Base-by-base conservation (phyloP, 495 filamentous ascomycete species). In the Neurospora sp. region DNA sequence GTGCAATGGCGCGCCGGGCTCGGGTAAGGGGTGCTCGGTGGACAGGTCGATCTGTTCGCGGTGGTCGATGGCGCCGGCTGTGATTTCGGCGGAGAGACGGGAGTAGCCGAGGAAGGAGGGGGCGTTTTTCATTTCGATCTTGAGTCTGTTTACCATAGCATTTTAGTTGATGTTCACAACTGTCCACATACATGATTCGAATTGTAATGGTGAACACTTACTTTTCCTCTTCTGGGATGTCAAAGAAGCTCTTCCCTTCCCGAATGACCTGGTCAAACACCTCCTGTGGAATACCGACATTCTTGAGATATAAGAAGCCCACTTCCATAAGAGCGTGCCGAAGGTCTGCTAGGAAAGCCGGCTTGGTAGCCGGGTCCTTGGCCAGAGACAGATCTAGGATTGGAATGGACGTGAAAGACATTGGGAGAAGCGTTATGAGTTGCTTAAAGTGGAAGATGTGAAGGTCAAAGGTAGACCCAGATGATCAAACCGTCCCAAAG, bases 31-130 rank as follows among this genome's bases (percentile, higher is more conserved):
- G 70, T 95, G 89, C 59, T 93, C 90, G 0, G 92, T 91, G 40
- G 90, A 90, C 70, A 97, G 87, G 83, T 99, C 95, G 74, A 98
- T 92, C 79, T 98, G 95, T 77, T 99, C 96, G 4, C 96, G 87
- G 83, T 89, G 87, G 82, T 93, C 91, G 73, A 86, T 82, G 7
- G 78, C 81, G 48, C 87, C 86, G 37, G 85, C 86, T 22, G 87
- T 90, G 74, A 90, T 86, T 75, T 91, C 89, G 68, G 88, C 87
- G 5, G 86, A 87, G 22, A 91, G 85, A 14, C 86, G 85, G 17
- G 85, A 88, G 77, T 90, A 90, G 35, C 89, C 89, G 22, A 91
- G 81, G 79, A 90, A 90, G 40, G 80, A 87, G 27, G 88, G 87
- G 37, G 87, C 89, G 75, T 96, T 94, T 75, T 95, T 93, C 94